Conservation (phyloP, 1,139 yeast species). For the Scheffersomyces segobiensis region DNA sequence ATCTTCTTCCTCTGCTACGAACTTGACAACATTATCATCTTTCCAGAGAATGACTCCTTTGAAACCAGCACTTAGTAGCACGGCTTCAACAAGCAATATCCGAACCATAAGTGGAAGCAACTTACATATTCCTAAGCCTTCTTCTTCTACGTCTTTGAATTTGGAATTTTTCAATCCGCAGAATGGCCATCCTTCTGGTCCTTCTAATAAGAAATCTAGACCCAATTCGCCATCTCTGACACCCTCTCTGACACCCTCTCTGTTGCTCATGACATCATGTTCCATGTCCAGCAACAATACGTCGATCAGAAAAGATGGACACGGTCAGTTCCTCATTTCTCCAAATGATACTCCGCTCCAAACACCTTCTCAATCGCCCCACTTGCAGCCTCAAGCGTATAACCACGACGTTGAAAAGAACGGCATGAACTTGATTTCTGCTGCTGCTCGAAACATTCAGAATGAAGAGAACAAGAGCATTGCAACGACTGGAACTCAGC, state of each 20-base stretch:
- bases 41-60: conserved; percentile 44
- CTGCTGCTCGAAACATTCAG: conserved; percentile 23
- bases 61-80: conserved; percentile 17
- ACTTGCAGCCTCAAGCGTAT: conserved; percentile 25
- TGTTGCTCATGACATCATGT: conserved; percentile 1
- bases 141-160: conserved; percentile 27
- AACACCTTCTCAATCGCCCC: conserved; percentile 49
- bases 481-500: conserved; percentile 42
- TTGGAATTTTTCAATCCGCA: conserved; percentile 26
- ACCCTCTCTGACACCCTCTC: conserved; percentile 1
- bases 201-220: conserved; percentile 34
- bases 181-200: conserved; percentile 2
- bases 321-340: conserved; percentile 20
- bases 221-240: conserved; percentile 39
- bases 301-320: conserved; percentile 2
- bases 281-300: conserved; percentile 4
- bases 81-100: conserved; percentile 5
- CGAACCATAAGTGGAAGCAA: conserved; percentile 3
- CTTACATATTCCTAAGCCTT: conserved; percentile 22
- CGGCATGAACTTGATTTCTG: conserved; percentile 19
- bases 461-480: conserved; percentile 21
- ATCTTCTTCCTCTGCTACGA: conserved; percentile 20
- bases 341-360: conserved; percentile 44
- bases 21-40: conserved; percentile 18
- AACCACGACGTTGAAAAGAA: conserved; percentile 3